These are phyloP conservation scores for Orbilia blumenaviensis DNA, from an alignment of 2,329 filamentous ascomycete genomes.

Conservation along the genomic window DNA sequence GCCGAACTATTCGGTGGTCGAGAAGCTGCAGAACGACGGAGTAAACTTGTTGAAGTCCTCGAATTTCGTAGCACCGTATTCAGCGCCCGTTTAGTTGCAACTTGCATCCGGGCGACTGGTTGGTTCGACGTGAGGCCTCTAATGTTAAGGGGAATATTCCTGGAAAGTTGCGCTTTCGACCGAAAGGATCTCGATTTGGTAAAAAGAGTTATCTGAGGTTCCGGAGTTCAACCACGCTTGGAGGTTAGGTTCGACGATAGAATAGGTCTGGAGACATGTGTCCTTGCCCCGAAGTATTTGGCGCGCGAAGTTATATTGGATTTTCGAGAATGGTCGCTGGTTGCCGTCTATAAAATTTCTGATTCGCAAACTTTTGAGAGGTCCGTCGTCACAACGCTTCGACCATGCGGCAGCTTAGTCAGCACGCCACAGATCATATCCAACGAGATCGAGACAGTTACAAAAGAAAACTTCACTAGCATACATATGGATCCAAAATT, in stretches of 20 bases:
- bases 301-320: neutral
- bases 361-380: slow-evolving; percentile 14
- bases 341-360: slow-evolving; percentile 18
- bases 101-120: slow-evolving; percentile 60
- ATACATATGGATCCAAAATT: no score
- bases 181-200: slow-evolving; percentile 52
- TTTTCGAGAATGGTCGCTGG: neutral
- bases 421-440: no score
- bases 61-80: slow-evolving; percentile 61
- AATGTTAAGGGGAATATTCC: slow-evolving; percentile 57
- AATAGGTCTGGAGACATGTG: slow-evolving; percentile 30
- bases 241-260: neutral
- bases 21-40: neutral
- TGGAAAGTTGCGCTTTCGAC: slow-evolving; percentile 14
- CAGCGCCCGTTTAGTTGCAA: slow-evolving; percentile 61
- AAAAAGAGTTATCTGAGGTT: neutral
- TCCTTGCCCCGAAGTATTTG: slow-evolving; percentile 23
- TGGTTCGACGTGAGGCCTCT: neutral
- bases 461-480: no score
- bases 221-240: slow-evolving; percentile 9
- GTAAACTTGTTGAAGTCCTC: slow-evolving; percentile 57
- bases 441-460: no score
- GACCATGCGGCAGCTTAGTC: slow-evolving; percentile 21
- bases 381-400: slow-evolving; percentile 17
- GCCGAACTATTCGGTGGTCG: slow-evolving; percentile 53